A percentile compares a stretch with the other conserved stretches of the same genome.
These are phyloP conservation scores for Bifiguratus adelaidae DNA, from an alignment of 192 early-diverging fungal species.

Conservation along the genomic window DNA sequence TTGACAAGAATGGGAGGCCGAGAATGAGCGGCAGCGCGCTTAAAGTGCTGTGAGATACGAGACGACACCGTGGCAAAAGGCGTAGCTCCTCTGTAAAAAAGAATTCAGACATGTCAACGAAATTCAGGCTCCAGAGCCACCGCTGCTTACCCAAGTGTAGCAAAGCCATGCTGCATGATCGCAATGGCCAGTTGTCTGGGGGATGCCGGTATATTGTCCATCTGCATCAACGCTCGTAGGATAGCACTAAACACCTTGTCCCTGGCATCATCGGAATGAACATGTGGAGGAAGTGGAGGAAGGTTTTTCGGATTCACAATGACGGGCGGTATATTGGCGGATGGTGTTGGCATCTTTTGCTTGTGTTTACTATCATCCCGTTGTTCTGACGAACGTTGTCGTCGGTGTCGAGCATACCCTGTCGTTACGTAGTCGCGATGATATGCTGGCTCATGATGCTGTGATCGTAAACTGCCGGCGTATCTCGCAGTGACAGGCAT, in stretches of 20 bases:
- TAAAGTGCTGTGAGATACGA: slow-evolving; percentile 82
- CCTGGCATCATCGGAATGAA: slow-evolving; percentile 67
- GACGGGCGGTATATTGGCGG: no score
- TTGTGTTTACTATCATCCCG: no score
- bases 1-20: slow-evolving; percentile 62
- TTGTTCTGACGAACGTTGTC: no score
- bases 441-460: no score
- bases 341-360: no score
- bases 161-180: slow-evolving; percentile 69
- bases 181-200: slow-evolving; percentile 71
- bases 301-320: no score
- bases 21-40: slow-evolving; percentile 64
- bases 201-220: slow-evolving; percentile 67
- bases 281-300: no score
- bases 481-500: no score
- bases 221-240: slow-evolving; percentile 63
- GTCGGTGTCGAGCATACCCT: no score
- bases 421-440: no score
- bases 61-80: slow-evolving; percentile 84
- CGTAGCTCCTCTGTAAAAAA: slow-evolving; percentile 50
- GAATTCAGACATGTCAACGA: background rate
- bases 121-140: no score
- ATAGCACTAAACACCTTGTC: slow-evolving; percentile 82
- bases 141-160: slow-evolving; percentile 57
- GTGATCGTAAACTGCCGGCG: no score